phyloP scores from a whole-genome alignment of 192 early-diverging fungal genomes.

The Coemansia reversa region DNA sequence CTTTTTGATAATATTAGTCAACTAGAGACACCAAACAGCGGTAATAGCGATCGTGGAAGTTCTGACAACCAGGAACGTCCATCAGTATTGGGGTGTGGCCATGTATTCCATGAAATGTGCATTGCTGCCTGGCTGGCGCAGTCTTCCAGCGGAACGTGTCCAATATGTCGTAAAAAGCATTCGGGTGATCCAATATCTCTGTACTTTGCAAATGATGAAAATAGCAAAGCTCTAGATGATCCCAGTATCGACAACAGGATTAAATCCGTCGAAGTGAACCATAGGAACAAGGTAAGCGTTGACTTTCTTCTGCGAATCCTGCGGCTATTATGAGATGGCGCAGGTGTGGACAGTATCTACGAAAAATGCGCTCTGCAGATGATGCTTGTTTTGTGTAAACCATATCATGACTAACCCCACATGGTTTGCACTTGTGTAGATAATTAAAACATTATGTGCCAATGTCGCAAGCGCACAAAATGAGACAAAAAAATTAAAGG shows the following conservation, averaged over 20 bases:
- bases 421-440: background rate
- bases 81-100: constrained; percentile 37
- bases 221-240: background rate
- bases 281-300: constrained; percentile 8
- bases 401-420: background rate
- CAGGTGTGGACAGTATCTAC: background rate
- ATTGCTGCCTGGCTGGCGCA: constrained; percentile 42
- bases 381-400: background rate
- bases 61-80: constrained; percentile 29
- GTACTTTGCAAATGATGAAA: constrained; percentile 22
- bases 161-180: constrained; percentile 35
- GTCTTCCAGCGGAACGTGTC: constrained; percentile 29
- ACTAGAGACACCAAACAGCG: background rate
- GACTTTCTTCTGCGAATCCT: background rate
- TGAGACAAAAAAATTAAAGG: constrained; percentile 20
- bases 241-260: background rate
- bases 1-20: constrained; percentile 23
- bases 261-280: constrained; percentile 8
- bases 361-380: background rate
- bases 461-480: constrained; percentile 28
- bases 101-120: constrained; percentile 49
- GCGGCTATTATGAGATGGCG: background rate
- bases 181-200: constrained; percentile 28
- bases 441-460: constrained; percentile 39
- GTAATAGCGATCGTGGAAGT: background rate